Evolutionary conservation across 2,329 filamentous ascomycete genomes (phyloP).

Genomic region (Pseudonectria foliicola): DNA sequence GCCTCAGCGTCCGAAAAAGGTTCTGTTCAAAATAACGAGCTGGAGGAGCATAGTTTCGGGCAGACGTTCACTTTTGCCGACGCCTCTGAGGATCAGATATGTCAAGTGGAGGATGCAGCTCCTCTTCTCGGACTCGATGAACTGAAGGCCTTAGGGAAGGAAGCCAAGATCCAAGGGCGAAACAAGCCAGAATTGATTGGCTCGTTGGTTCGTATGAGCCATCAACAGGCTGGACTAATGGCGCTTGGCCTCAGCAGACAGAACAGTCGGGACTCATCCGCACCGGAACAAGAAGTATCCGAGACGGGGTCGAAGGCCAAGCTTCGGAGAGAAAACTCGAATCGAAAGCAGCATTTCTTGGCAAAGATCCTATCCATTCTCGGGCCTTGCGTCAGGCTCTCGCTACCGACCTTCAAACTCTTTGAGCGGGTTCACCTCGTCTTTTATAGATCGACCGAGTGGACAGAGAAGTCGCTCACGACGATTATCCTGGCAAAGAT

Average conservation of each 20-base stretch:
- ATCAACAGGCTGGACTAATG: constrained; percentile 67
- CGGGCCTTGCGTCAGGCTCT: constrained; percentile 79
- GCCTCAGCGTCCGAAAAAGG: constrained; percentile 9
- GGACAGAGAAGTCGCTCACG: constrained; percentile 94
- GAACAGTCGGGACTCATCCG: constrained; percentile 49
- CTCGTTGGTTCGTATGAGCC: constrained; percentile 66
- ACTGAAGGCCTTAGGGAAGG: constrained; percentile 74
- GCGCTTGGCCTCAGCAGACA: constrained; percentile 61
- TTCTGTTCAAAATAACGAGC: constrained; percentile 24
- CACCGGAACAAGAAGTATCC: constrained; percentile 37
- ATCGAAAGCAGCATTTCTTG: constrained; percentile 67
- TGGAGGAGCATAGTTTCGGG: constrained; percentile 40
- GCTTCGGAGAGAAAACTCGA: constrained; percentile 35
- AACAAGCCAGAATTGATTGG: constrained; percentile 76
- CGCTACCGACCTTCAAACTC: constrained; percentile 62
- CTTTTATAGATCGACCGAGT: constrained; percentile 92
- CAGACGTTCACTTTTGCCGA: constrained; percentile 72
- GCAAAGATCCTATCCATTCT: constrained; percentile 69
- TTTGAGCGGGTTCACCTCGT: constrained; percentile 94
- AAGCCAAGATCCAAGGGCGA: constrained; percentile 78
- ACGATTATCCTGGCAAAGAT: constrained; percentile 92
- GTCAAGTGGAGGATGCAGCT: constrained; percentile 74
- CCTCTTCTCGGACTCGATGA: constrained; percentile 80
- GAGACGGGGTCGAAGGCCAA: constrained; percentile 7
- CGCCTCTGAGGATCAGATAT: constrained; percentile 64